phyloP scores from a whole-genome alignment of 208 protist genomes.

The Acanthamoeba rhysodes region DNA sequence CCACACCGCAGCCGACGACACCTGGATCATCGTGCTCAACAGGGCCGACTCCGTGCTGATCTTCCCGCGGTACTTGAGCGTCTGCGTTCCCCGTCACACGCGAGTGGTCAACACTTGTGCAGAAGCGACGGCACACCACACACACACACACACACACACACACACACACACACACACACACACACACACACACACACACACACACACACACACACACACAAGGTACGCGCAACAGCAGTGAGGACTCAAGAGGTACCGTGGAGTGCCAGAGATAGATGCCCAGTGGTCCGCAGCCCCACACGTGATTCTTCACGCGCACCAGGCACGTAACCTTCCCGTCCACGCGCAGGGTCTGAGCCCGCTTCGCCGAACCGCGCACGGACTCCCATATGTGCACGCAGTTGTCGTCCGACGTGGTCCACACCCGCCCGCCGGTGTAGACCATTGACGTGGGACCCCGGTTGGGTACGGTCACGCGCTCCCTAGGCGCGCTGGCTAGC shows the following conservation, averaged over 20 bases:
- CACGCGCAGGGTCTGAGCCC: neutral
- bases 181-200: too few relatives aligned
- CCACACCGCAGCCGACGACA: neutral
- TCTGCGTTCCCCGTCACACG: neutral
- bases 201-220: too few relatives aligned
- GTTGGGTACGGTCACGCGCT: neutral
- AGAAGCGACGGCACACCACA: neutral
- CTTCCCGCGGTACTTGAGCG: conserved; percentile 13
- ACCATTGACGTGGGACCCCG: neutral
- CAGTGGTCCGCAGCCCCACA: conserved; percentile 33
- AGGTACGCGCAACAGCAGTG: neutral
- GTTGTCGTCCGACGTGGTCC: conserved; percentile 45
- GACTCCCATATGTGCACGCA: conserved; percentile 26
- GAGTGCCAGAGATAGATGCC: conserved; percentile 61
- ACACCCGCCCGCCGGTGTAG: conserved; percentile 55
- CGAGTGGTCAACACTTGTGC: too few relatives aligned
- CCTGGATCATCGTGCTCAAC: neutral
- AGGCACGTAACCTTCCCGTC: conserved; percentile 15
- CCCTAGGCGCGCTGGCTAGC: neutral
- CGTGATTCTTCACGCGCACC: conserved; percentile 54
- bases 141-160: too few relatives aligned
- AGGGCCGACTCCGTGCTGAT: neutral
- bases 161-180: too few relatives aligned
- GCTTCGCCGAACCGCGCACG: neutral
- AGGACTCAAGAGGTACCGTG: neutral